Evolutionary conservation across 2,329 filamentous ascomycete genomes (phyloP), one percentile per base, ranked within the genome.

Genomic region (Colletotrichum brevisporum): DNA sequence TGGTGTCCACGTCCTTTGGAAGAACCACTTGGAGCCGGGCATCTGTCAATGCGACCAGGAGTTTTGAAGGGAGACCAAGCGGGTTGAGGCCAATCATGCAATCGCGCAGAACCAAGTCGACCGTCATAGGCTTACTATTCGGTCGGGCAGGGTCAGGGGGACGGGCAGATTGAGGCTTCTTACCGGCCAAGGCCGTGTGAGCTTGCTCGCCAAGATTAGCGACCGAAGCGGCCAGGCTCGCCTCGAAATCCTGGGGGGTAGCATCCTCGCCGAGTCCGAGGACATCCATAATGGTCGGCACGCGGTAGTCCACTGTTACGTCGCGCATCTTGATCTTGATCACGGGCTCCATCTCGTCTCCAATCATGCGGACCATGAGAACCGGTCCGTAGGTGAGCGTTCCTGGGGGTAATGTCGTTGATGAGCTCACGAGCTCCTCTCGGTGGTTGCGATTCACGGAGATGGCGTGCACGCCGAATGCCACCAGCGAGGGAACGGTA

Each of bases 281-380:
- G 5, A 97, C 79, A 60, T 94, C 93, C 84, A 97, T 91, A 0
- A 98, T 79, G 0, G 93, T 94, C 0, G 93, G 88, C 4, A 98
- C 92, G 16, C 92, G 91, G 78, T 99, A 99, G 77, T 99, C 97
- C n/a, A 94, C 80, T 68, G 90, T 91, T 5, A 97, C 74, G 70
- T 97, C 94, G 79, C 92, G 93, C 50, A 98, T 82, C 77, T 97
- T 97, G 67, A 98, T 79, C 78, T 97, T 97, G 73, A 98, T 84
- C 6, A 94, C 90, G 0, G 97, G 95, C 72, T 98, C 95, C 81
- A 97, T 93, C 77, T 98, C 95, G 77, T 98, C 95, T 0, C 94
- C 94, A 72, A 99, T 93, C 82, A 97, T 92, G 57, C 96, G 89
- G 68, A 93, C 89, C 91, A 97, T 97, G 61, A 98, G 78, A 72